These are phyloP conservation scores for Neolecta irregularis DNA, from an alignment of 1,139 yeast genomes.

Conservation along the genomic window DNA sequence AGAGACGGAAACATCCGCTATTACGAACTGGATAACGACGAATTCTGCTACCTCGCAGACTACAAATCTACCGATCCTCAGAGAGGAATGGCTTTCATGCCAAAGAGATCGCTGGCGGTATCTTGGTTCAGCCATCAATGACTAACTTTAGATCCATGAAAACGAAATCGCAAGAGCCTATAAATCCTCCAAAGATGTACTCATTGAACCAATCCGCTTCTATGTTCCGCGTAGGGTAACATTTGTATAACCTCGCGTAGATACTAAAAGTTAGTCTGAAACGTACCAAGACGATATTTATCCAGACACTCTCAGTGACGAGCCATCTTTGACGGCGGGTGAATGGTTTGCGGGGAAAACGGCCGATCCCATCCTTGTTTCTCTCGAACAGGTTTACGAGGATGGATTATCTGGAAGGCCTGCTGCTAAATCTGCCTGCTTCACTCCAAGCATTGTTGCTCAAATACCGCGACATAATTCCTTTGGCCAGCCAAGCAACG, in stretches of 20 bases:
- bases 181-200: slow-evolving; percentile 69
- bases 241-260: too few species aligned
- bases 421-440: too few species aligned
- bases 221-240: slow-evolving; percentile 64
- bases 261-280: slow-evolving; percentile 36
- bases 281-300: slow-evolving; percentile 83
- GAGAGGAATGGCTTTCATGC: slow-evolving; percentile 85
- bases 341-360: slow-evolving; percentile 72
- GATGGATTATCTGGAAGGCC: too few species aligned
- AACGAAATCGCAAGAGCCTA: too few species aligned
- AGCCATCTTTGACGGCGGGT: slow-evolving; percentile 60
- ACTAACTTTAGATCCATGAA: too few species aligned
- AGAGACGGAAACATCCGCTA: slow-evolving; percentile 87
- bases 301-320: slow-evolving; percentile 73
- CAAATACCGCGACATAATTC: too few species aligned
- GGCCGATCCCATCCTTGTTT: slow-evolving; percentile 69
- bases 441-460: too few species aligned
- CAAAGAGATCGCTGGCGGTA: too few species aligned
- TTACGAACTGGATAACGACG: slow-evolving; percentile 57
- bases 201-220: slow-evolving; percentile 80
- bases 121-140: too few species aligned
- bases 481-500: too few species aligned
- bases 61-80: slow-evolving; percentile 82
- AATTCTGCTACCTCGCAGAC: slow-evolving; percentile 66
- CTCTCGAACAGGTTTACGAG: too few species aligned